These are phyloP conservation scores for Diaporthe longicolla DNA, from an alignment of 2,329 filamentous ascomycete genomes.

Conservation along the genomic window DNA sequence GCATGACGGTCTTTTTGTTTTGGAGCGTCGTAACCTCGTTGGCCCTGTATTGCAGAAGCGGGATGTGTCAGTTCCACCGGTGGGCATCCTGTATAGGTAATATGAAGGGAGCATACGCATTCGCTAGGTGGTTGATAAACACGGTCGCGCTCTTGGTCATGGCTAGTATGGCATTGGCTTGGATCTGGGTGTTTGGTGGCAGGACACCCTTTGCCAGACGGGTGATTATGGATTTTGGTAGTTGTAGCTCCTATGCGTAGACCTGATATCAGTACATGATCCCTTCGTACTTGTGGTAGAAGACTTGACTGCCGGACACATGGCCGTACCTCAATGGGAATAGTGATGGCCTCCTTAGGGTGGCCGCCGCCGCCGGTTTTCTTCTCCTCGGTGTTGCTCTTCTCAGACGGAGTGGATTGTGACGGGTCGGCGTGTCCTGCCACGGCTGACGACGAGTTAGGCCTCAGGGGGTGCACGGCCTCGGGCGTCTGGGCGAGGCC, in stretches of 20 bases:
- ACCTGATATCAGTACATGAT: not conserved
- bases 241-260: slow-evolving; percentile 73
- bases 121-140: slow-evolving; percentile 85
- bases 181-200: slow-evolving; percentile 85
- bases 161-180: slow-evolving; percentile 84
- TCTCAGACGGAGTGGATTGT: slow-evolving; percentile 44
- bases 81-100: not conserved
- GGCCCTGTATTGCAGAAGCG: slow-evolving; percentile 64
- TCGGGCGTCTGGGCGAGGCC: slow-evolving; percentile 41
- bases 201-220: slow-evolving; percentile 84
- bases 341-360: slow-evolving; percentile 60
- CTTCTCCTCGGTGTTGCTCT: slow-evolving; percentile 53
- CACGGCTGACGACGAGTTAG: slow-evolving; percentile 46
- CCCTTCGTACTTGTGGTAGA: not conserved
- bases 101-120: slow-evolving; percentile 70
- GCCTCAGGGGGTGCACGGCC: slow-evolving; percentile 44
- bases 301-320: not conserved
- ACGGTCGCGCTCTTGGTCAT: slow-evolving; percentile 87
- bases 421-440: slow-evolving; percentile 35
- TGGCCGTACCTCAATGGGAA: slow-evolving; percentile 69
- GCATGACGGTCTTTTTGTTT: slow-evolving; percentile 85
- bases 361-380: slow-evolving; percentile 48
- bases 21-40: slow-evolving; percentile 77
- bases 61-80: slow-evolving; percentile 16
- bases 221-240: slow-evolving; percentile 86